Evolutionary conservation across 176 grass and related monocot genomes (phyloP), one percentile per base, ranked within the genome.

Genomic region (Rhynchospora tenuis): DNA sequence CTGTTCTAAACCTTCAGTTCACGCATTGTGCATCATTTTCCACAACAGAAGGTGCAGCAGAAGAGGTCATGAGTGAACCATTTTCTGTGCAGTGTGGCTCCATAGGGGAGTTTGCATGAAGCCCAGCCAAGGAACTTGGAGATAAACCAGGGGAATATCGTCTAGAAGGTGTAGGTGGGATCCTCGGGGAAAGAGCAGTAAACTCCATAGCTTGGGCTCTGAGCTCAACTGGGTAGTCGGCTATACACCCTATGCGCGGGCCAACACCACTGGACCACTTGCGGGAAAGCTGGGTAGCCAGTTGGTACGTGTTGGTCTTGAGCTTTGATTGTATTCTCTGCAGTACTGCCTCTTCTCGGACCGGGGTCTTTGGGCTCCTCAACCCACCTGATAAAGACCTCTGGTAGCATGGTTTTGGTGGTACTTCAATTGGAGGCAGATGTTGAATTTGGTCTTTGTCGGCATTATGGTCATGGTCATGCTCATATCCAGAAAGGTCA

Each of bases 231-330:
- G 93, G 96, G 54, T 92, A 96, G 64, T 99, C 97, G n/a, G 86
- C 89, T 22, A 95, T 89, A 23, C 97, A 99, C 68, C 93, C 97
- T 46, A 99, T 99, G 69, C 97, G 94, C 7, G 97, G 97, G 82
- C 97, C 97, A 38, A 55, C 81, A 80, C 97, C 93, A 8, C 84
- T 99, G 81, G 85, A 93, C 97, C 97, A 99, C 76, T 95, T 95
- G 65, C 87, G 58, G 22, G 97, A 99, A 17, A 99, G 60, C 64
- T 86, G 87, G 73, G 91, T 88, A 13, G 91, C 97, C 45, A 99
- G 89, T 59, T 99, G 97, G 74, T 90, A 95, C 6, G 96, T 95
- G 24, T 86, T 93, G 8, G 89, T 70, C 83, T 91, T 82, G 11
- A 81, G 63, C 84, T 95, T 98, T 2, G 95, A 95, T 72, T 90